Evolutionary conservation across 352 stramenopile genomes (phyloP).

Genomic region (Peronospora tabacina): DNA sequence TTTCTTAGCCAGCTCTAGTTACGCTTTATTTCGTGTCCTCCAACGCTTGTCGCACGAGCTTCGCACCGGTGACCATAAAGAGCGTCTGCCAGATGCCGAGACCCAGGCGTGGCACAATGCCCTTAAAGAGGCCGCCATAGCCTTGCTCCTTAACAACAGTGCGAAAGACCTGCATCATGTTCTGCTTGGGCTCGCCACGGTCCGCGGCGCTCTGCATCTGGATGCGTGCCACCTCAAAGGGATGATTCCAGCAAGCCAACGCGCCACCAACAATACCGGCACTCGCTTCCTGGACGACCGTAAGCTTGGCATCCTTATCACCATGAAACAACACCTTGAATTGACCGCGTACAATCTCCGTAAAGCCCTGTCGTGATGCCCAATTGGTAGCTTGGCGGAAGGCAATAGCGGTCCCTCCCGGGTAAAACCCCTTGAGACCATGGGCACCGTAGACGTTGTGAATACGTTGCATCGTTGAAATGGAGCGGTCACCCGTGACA

Average conservation of each 20-base stretch:
- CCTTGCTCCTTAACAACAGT: slow-evolving; percentile 82
- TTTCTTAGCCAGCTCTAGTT: background rate
- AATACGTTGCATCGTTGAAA: slow-evolving; percentile 77
- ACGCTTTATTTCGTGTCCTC: slow-evolving; percentile 43
- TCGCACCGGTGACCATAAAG: slow-evolving; percentile 89
- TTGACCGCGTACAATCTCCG: slow-evolving; percentile 76
- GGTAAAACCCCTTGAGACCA: slow-evolving; percentile 88
- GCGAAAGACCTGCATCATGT: slow-evolving; percentile 87
- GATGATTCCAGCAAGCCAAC: slow-evolving; percentile 89
- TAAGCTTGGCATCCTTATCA: slow-evolving; percentile 82
- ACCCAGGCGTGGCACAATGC: slow-evolving; percentile 81
- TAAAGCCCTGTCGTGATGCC: slow-evolving; percentile 87
- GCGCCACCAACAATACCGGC: slow-evolving; percentile 82
- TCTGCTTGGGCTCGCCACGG: slow-evolving; percentile 83
- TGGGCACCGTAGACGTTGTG: slow-evolving; percentile 77
- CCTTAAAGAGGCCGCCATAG: slow-evolving; percentile 82
- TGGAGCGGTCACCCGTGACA: slow-evolving; percentile 86
- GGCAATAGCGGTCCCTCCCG: slow-evolving; percentile 83
- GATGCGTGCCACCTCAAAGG: slow-evolving; percentile 88
- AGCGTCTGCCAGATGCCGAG: slow-evolving; percentile 89
- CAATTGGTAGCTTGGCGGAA: slow-evolving; percentile 90
- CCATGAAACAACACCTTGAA: slow-evolving; percentile 84
- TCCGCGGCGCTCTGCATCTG: slow-evolving; percentile 88
- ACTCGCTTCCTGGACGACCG: slow-evolving; percentile 77
- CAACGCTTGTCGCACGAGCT: slow-evolving; percentile 83